Evolutionary conservation across 148 eudicot genomes (phyloP).

Genomic region (Vaccinium macrocarpon): DNA sequence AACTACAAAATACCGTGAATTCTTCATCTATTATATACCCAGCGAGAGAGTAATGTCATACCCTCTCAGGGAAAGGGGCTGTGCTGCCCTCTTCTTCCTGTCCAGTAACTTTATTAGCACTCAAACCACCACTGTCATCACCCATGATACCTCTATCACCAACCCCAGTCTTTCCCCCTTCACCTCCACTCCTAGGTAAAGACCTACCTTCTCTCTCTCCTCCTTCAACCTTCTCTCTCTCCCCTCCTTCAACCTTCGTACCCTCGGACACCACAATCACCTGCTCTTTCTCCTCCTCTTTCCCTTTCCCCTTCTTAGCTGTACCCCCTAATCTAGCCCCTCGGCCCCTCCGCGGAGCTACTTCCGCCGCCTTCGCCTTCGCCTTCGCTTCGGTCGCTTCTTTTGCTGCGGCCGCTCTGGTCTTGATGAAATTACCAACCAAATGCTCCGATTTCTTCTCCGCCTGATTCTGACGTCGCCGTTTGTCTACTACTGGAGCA

Average conservation of each 20-base stretch:
- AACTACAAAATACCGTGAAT: neutral
- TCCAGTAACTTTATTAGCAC: slow-evolving; percentile 70
- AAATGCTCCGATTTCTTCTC: slow-evolving; percentile 27
- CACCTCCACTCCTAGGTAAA: slow-evolving; percentile 14
- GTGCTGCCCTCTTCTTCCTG: slow-evolving; percentile 54
- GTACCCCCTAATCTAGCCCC: neutral
- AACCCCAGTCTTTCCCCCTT: slow-evolving; percentile 10
- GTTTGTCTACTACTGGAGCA: slow-evolving; percentile 28
- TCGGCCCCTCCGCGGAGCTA: slow-evolving; percentile 2
- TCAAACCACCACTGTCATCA: slow-evolving; percentile 76
- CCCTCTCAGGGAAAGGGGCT: slow-evolving; percentile 74
- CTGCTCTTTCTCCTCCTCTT: slow-evolving; percentile 9
- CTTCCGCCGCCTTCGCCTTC: neutral
- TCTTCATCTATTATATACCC: neutral
- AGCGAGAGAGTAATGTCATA: slow-evolving; percentile 12
- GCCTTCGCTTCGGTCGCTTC: slow-evolving; percentile 23
- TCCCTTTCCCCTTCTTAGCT: slow-evolving; percentile 14
- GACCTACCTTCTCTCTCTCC: slow-evolving; percentile 10
- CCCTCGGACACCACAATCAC: slow-evolving; percentile 32
- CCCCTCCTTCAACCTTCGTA: slow-evolving; percentile 13
- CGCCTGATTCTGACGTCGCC: slow-evolving; percentile 1
- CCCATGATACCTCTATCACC: slow-evolving; percentile 37
- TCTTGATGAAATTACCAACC: slow-evolving; percentile 40
- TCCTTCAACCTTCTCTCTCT: slow-evolving; percentile 12
- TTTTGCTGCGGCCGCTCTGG: slow-evolving; percentile 54